These are phyloP conservation scores for Musa schizocarpa DNA, from an alignment of 176 grass and related monocot genomes.

Conservation along the genomic window DNA sequence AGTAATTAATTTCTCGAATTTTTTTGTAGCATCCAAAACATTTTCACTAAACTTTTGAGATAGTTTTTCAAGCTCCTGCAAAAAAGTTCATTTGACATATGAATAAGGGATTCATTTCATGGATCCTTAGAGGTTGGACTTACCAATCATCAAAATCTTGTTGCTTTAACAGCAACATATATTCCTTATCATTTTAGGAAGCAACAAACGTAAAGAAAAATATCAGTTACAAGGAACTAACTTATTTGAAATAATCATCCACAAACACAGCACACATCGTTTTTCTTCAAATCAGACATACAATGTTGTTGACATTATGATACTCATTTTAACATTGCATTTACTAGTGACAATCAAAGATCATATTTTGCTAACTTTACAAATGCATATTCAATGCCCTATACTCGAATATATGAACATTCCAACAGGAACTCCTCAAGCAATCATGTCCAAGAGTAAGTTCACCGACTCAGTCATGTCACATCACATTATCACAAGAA, in stretches of 20 bases:
- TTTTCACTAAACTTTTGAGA: conserved; percentile 93
- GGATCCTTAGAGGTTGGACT: neutral
- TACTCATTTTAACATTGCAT: neutral
- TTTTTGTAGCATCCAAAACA: conserved; percentile 91
- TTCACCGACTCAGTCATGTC: neutral
- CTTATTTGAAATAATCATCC: neutral
- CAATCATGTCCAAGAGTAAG: neutral
- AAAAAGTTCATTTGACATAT: conserved; percentile 2
- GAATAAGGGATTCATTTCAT: neutral
- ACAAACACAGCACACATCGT: neutral
- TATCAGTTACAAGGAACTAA: neutral
- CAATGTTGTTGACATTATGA: neutral
- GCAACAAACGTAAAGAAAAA: neutral
- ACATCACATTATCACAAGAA: neutral
- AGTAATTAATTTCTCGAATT: conserved; percentile 75
- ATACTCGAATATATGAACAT: neutral
- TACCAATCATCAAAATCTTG: neutral
- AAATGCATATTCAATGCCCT: too few species aligned
- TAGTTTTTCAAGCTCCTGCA: conserved; percentile 90
- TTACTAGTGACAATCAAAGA: neutral
- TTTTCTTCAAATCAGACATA: neutral
- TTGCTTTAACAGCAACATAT: neutral
- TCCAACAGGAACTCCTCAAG: neutral
- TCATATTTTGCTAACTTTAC: too few species aligned
- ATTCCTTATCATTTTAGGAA: neutral